Evolutionary conservation across 2,329 filamentous ascomycete genomes (phyloP).

Genomic region (Pseudonectria buxi): DNA sequence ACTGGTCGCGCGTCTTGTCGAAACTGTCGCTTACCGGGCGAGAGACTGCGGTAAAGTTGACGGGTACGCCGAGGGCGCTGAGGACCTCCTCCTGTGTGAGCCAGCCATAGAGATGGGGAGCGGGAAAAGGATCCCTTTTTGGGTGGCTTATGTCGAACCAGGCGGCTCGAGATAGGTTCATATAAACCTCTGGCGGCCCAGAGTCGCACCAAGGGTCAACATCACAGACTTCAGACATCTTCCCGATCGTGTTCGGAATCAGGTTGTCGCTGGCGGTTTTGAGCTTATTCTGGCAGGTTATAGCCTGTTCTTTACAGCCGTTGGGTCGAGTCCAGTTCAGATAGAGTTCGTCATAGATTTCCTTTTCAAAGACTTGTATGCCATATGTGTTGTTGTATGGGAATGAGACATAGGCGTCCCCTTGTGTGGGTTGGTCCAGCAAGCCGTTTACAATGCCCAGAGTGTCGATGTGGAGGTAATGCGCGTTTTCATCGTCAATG

Average conservation of each 20-base stretch:
- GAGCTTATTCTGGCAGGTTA: slow-evolving; percentile 41
- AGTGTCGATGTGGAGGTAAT: slow-evolving; percentile 47
- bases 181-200: slow-evolving; percentile 50
- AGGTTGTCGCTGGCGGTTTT: slow-evolving; percentile 38
- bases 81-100: slow-evolving; percentile 52
- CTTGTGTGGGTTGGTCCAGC: slow-evolving; percentile 57
- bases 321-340: slow-evolving; percentile 24
- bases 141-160: slow-evolving; percentile 56
- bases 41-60: slow-evolving; percentile 47
- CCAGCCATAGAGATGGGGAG: slow-evolving; percentile 54
- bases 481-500: slow-evolving; percentile 34
- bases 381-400: slow-evolving; percentile 57
- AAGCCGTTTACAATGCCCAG: slow-evolving; percentile 66
- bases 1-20: slow-evolving; percentile 55
- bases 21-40: slow-evolving; percentile 44
- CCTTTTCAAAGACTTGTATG: slow-evolving; percentile 49
- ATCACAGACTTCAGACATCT: slow-evolving; percentile 30
- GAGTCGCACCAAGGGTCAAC: slow-evolving; percentile 46
- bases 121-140: slow-evolving; percentile 54
- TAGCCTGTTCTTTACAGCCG: slow-evolving; percentile 50
- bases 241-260: background rate
- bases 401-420: slow-evolving; percentile 48
- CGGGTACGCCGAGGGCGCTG: slow-evolving; percentile 52
- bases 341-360: slow-evolving; percentile 24
- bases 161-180: slow-evolving; percentile 37